Conservation (phyloP, 306 rosid species). For the Inga laurina region DNA sequence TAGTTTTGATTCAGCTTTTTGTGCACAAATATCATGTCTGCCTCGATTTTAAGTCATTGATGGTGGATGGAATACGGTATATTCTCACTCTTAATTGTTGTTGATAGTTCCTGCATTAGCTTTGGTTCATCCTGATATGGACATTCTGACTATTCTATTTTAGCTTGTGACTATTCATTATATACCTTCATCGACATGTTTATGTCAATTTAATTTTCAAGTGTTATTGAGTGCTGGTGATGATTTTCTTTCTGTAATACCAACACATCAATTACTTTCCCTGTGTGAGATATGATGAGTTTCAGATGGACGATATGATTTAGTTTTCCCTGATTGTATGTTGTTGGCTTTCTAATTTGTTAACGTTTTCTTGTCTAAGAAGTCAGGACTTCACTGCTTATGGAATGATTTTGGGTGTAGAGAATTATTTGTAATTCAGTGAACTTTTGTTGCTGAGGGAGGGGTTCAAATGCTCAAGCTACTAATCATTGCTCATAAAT, state of each 20-base stretch:
- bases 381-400: background rate
- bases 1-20: slow-evolving; percentile 13
- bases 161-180: background rate
- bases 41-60: background rate
- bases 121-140: background rate
- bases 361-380: background rate
- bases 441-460: background rate
- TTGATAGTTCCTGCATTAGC: background rate
- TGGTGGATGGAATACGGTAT: background rate
- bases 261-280: background rate
- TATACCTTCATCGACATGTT: background rate
- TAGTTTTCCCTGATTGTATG: background rate
- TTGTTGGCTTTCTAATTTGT: background rate
- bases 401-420: background rate
- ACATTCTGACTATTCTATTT: background rate
- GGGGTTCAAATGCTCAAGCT: background rate
- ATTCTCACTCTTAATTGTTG: background rate
- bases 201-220: background rate
- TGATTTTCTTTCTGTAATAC: background rate
- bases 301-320: background rate
- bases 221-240: background rate
- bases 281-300: background rate
- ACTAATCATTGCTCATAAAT: background rate
- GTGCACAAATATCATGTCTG: background rate
- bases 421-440: background rate